Evolutionary conservation across 306 rosid genomes (phyloP).

Genomic region (Benincasa hispida): DNA sequence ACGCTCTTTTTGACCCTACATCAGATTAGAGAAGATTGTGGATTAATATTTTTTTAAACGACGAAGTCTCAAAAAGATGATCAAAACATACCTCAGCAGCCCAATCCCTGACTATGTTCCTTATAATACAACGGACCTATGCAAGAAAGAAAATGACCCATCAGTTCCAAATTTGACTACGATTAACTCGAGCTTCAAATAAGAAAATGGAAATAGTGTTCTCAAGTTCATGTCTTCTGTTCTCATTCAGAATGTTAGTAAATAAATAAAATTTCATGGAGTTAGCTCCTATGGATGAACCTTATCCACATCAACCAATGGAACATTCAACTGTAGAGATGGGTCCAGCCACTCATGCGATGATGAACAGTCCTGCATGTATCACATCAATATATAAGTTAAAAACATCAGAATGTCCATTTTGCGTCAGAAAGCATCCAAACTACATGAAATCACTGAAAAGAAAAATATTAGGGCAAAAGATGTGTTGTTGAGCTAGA

Average conservation of each 20-base stretch:
- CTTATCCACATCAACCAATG: conserved; percentile 91
- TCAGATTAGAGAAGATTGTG: conserved; percentile 1
- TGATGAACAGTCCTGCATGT: conserved; percentile 40
- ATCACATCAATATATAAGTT: background rate
- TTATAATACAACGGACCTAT: conserved; percentile 81
- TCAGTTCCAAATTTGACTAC: background rate
- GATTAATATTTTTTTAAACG: background rate
- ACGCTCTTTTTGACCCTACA: conserved; percentile 84
- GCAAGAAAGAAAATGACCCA: background rate
- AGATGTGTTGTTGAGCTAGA: background rate
- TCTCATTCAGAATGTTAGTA: background rate
- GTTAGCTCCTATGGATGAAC: conserved; percentile 16
- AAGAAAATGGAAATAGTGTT: background rate
- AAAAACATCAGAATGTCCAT: background rate
- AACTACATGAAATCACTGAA: background rate
- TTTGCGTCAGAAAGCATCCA: background rate
- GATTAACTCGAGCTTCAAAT: background rate
- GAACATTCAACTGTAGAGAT: conserved; percentile 59
- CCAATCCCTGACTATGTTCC: conserved; percentile 97
- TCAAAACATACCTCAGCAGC: conserved; percentile 57
- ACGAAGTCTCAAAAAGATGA: background rate
- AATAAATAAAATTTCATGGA: background rate
- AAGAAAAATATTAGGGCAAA: background rate
- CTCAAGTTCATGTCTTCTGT: background rate
- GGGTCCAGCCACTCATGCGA: conserved; percentile 58